These are phyloP conservation scores for Stropharia rugosoannulata DNA, from an alignment of 768 basidiomycete species.

Conservation along the genomic window DNA sequence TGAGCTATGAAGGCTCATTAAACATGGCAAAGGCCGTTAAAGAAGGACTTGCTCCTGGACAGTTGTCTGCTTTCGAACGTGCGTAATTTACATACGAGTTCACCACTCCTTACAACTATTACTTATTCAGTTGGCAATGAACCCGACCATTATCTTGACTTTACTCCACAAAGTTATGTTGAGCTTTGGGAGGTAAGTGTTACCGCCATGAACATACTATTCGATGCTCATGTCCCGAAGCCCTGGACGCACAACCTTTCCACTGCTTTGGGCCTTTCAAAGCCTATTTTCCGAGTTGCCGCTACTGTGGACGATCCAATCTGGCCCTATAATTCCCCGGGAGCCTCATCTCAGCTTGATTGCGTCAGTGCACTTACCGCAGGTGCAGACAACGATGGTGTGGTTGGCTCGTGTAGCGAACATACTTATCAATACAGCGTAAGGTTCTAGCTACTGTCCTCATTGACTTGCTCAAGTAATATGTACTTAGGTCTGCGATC, in stretches of 20 bases:
- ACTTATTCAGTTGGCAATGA: slow-evolving; percentile 48
- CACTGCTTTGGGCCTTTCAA: slow-evolving; percentile 30
- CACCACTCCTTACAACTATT: neutral
- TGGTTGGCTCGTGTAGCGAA: slow-evolving; percentile 49
- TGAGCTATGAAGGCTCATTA: slow-evolving; percentile 41
- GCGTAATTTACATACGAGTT: slow-evolving; percentile 7
- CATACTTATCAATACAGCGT: slow-evolving; percentile 57
- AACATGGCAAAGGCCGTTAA: slow-evolving; percentile 42
- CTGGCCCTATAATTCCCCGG: slow-evolving; percentile 47
- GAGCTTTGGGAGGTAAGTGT: slow-evolving; percentile 40
- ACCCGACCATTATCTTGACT: slow-evolving; percentile 48
- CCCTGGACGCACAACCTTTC: slow-evolving; percentile 52
- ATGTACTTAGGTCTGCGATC: slow-evolving; percentile 37
- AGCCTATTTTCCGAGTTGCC: slow-evolving; percentile 47
- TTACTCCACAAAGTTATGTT: slow-evolving; percentile 44
- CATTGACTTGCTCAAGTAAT: neutral
- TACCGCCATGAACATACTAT: neutral
- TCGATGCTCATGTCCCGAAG: slow-evolving; percentile 20
- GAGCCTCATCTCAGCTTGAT: slow-evolving; percentile 42
- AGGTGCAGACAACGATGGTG: slow-evolving; percentile 38
- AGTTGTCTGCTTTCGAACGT: slow-evolving; percentile 48
- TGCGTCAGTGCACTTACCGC: slow-evolving; percentile 50
- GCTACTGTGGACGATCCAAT: slow-evolving; percentile 50
- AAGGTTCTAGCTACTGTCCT: slow-evolving; percentile 12
- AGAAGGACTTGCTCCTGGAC: slow-evolving; percentile 31